These are phyloP conservation scores for Ophiobolus disseminans DNA, from an alignment of 2,329 filamentous ascomycete species.

Conservation along the genomic window DNA sequence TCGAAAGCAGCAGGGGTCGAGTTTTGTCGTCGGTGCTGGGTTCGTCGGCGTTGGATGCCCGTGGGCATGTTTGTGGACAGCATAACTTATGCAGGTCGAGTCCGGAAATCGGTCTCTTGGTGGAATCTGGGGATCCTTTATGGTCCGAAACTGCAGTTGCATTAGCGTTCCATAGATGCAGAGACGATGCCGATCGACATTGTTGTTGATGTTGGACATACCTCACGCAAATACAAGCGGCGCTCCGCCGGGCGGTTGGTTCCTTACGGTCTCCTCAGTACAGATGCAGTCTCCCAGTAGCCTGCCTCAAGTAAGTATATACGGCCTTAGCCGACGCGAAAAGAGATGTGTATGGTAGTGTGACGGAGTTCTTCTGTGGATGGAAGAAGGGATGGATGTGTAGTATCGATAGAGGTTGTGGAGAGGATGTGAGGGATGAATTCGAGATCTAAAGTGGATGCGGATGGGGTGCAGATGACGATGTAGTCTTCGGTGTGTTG, in stretches of 20 bases:
- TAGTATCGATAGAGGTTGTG: slow-evolving; percentile 28
- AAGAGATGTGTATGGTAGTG: slow-evolving; percentile 15
- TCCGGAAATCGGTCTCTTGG: slow-evolving; percentile 63
- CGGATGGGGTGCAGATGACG: slow-evolving; percentile 37
- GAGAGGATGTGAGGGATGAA: slow-evolving; percentile 30
- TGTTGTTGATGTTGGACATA: slow-evolving; percentile 47
- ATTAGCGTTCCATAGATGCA: slow-evolving; percentile 31
- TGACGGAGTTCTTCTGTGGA: slow-evolving; percentile 12
- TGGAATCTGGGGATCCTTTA: slow-evolving; percentile 39
- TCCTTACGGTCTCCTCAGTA: slow-evolving; percentile 55
- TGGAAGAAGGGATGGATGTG: slow-evolving; percentile 13
- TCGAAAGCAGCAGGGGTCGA: slow-evolving; percentile 84
- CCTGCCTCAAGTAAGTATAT: slow-evolving; percentile 47
- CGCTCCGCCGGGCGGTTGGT: slow-evolving; percentile 72
- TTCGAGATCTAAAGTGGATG: too few relatives aligned
- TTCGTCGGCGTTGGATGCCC: slow-evolving; percentile 75
- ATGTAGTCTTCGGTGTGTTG: slow-evolving; percentile 35
- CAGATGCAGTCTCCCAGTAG: slow-evolving; percentile 49
- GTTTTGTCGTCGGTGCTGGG: slow-evolving; percentile 84
- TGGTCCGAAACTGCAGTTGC: slow-evolving; percentile 47
- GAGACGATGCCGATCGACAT: background rate
- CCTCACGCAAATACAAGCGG: slow-evolving; percentile 88
- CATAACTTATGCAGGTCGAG: slow-evolving; percentile 75
- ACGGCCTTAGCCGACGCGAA: slow-evolving; percentile 39
- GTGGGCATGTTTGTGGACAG: slow-evolving; percentile 74